phyloP scores from a whole-genome alignment of 2,329 filamentous ascomycete genomes.

The Diaporthe sp. region DNA sequence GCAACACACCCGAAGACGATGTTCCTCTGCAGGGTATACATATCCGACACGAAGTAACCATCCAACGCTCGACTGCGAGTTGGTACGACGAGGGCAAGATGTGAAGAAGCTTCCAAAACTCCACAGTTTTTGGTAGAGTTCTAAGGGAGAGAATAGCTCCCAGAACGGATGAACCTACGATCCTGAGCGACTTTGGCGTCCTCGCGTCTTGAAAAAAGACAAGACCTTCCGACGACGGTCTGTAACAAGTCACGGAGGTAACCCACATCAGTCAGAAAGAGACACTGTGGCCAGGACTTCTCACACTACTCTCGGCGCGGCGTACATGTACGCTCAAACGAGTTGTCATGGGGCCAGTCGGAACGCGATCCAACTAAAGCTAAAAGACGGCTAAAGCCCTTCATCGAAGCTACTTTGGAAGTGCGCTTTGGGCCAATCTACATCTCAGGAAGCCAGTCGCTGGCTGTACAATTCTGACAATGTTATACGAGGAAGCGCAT shows the following conservation, averaged over 20 bases:
- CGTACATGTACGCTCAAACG: background rate
- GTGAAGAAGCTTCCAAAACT: background rate
- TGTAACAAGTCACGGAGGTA: background rate
- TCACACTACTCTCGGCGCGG: too few relatives aligned
- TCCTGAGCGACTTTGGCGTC: background rate
- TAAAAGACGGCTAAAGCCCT: background rate
- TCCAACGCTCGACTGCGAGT: background rate
- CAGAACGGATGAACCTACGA: background rate
- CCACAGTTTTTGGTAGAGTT: background rate
- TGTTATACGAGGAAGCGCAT: background rate
- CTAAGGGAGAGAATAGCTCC: background rate
- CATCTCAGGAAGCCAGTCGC: background rate
- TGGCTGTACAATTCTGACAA: background rate
- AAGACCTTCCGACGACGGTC: background rate
- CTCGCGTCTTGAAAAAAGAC: background rate
- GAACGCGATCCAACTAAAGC: background rate
- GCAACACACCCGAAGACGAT: background rate
- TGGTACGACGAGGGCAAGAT: background rate
- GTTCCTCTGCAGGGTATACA: background rate
- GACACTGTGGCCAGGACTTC: background rate
- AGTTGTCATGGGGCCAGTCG: too few relatives aligned
- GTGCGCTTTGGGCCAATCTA: background rate
- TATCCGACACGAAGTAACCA: constrained; percentile 3
- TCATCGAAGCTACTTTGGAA: background rate
- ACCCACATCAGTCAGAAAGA: background rate